Percentiles rank a stretch among this genome's conserved stretches.
phyloP scores from a whole-genome alignment of 106 monocot species.

The Acorus gramineus region DNA sequence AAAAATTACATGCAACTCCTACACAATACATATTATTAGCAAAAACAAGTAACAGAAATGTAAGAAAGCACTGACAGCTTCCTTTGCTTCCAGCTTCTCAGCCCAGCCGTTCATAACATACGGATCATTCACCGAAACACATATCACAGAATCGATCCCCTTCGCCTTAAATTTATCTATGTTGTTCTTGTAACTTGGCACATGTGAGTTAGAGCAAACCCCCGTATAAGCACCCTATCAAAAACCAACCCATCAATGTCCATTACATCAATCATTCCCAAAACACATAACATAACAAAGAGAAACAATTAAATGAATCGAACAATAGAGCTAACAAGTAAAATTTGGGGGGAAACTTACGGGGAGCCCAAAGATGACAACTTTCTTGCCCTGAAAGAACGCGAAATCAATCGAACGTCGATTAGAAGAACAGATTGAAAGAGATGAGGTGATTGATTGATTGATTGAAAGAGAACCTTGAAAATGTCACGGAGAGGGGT shows the following conservation, averaged over 20 bases:
- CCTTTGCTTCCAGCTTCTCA: slow-evolving; percentile 78
- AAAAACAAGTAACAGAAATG: too few species aligned
- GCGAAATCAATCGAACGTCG: too few species aligned
- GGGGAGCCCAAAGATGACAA: too few species aligned
- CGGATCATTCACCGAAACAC: slow-evolving; percentile 93
- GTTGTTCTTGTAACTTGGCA: slow-evolving; percentile 91
- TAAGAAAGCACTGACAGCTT: slow-evolving; percentile 33
- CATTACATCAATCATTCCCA: not conserved
- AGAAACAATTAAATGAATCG: not conserved
- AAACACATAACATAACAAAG: not conserved
- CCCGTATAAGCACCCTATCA: slow-evolving; percentile 85
- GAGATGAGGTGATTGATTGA: too few species aligned
- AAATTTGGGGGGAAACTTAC: too few species aligned
- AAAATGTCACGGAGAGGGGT: too few species aligned
- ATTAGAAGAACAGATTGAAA: too few species aligned
- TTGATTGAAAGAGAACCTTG: too few species aligned
- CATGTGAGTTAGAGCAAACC: slow-evolving; percentile 78
- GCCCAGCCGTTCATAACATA: slow-evolving; percentile 98
- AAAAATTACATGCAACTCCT: not conserved
- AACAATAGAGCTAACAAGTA: not conserved
- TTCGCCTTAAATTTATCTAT: slow-evolving; percentile 89
- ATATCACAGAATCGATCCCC: slow-evolving; percentile 88
- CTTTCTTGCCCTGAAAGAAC: too few species aligned
- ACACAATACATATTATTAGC: too few species aligned
- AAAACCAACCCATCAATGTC: not conserved